Conservation (phyloP, 208 protist genomes). For the Leishmania major region DNA sequence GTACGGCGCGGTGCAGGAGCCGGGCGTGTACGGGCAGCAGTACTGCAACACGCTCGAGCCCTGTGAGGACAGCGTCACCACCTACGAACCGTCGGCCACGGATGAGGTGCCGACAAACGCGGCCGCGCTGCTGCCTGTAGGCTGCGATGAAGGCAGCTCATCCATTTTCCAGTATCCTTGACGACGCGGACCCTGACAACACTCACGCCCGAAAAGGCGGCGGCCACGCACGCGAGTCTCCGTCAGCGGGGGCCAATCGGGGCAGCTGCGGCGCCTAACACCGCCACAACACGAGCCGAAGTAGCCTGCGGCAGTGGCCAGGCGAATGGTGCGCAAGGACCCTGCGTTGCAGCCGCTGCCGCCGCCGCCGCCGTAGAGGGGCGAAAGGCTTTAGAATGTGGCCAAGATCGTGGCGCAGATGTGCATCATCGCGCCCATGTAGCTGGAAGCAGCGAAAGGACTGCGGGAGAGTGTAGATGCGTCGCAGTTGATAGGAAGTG, state of each 20-base stretch:
- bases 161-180: neutral
- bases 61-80: conserved; percentile 13
- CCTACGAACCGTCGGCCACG: conserved; percentile 17
- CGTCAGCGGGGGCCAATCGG: neutral
- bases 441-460: neutral
- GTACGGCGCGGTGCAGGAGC: neutral
- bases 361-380: neutral
- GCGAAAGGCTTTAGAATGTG: neutral
- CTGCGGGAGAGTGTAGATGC: neutral
- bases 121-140: conserved; percentile 14
- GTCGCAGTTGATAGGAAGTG: neutral
- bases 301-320: neutral
- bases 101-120: conserved; percentile 17
- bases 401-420: conserved; percentile 35
- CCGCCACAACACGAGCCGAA: too few relatives aligned
- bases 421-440: conserved; percentile 29
- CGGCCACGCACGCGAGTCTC: neutral
- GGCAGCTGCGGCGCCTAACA: neutral
- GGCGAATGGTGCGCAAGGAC: neutral
- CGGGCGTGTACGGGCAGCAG: neutral
- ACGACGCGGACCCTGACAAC: neutral
- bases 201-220: neutral
- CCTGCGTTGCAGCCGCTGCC: too few relatives aligned
- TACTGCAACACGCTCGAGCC: conserved; percentile 20
- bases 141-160: conserved; percentile 30